phyloP scores from a whole-genome alignment of 2,329 filamentous ascomycete species.

The Penicillium sp. region DNA sequence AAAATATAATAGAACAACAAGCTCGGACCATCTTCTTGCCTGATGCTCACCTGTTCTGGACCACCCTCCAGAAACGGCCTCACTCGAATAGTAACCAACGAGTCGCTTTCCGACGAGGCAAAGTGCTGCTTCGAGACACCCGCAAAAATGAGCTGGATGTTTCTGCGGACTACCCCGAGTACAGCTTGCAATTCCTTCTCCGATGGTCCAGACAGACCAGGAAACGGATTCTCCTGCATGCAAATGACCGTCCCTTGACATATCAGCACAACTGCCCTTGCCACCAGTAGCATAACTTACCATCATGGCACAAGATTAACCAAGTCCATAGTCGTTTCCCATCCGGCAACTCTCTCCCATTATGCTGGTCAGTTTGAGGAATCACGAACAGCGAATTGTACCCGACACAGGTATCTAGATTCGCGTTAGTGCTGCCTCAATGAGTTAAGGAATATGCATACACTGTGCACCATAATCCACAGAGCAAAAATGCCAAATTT shows the following conservation, averaged over 20 bases:
- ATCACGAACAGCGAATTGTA: slow-evolving; percentile 51
- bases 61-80: slow-evolving; percentile 29
- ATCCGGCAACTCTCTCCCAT: slow-evolving; percentile 34
- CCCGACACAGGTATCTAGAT: slow-evolving; percentile 58
- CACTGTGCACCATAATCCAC: slow-evolving; percentile 60
- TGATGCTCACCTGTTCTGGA: slow-evolving; percentile 31
- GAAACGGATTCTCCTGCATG: slow-evolving; percentile 46
- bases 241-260: too few species aligned
- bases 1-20: slow-evolving; percentile 60
- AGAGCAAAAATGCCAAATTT: slow-evolving; percentile 66
- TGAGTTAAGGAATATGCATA: slow-evolving; percentile 33
- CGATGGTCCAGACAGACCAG: too few species aligned
- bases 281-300: too few species aligned
- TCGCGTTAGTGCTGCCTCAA: slow-evolving; percentile 12
- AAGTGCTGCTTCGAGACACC: slow-evolving; percentile 51
- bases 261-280: too few species aligned
- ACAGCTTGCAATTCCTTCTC: too few species aligned
- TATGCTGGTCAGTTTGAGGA: slow-evolving; percentile 41
- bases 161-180: slow-evolving; percentile 42
- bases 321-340: slow-evolving; percentile 59
- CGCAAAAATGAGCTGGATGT: slow-evolving; percentile 53
- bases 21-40: slow-evolving; percentile 47
- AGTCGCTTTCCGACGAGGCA: slow-evolving; percentile 39
- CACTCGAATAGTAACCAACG: slow-evolving; percentile 43
- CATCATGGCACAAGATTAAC: slow-evolving; percentile 59